These are phyloP conservation scores for Entonaema liquescens DNA, from an alignment of 495 filamentous ascomycete genomes.

Conservation along the genomic window DNA sequence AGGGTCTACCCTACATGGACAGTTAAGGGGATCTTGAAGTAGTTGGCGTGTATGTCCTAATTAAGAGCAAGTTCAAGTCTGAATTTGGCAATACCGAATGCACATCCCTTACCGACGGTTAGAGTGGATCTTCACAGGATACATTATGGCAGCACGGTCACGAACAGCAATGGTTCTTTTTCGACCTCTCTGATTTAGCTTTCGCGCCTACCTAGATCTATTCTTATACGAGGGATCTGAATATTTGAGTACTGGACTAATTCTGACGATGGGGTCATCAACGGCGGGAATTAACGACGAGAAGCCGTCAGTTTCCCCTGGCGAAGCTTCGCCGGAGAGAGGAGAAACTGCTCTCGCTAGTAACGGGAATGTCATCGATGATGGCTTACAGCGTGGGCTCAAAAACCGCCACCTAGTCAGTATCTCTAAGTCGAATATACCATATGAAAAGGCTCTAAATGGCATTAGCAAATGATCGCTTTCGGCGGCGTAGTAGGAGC, in stretches of 20 bases:
- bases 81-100: not conserved
- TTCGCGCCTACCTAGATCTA: not conserved
- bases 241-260: not conserved
- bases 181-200: not conserved
- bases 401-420: slow-evolving; percentile 45
- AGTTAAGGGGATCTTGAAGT: not conserved
- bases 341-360: slow-evolving; percentile 19
- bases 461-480: slow-evolving; percentile 54
- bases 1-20: not conserved
- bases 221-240: not conserved
- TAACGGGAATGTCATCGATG: slow-evolving; percentile 43
- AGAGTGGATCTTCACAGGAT: not conserved
- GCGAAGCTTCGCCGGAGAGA: not conserved
- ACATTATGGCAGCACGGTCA: not conserved
- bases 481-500: slow-evolving; percentile 58
- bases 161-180: not conserved
- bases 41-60: not conserved
- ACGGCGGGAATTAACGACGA: not conserved
- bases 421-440: too few species aligned
- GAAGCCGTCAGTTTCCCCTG: not conserved
- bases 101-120: not conserved
- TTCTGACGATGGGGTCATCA: not conserved
- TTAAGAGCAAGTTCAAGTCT: not conserved
- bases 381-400: slow-evolving; percentile 45
- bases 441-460: too few species aligned